phyloP scores from a whole-genome alignment of 768 basidiomycete species.

The Austroboletus eburneus region DNA sequence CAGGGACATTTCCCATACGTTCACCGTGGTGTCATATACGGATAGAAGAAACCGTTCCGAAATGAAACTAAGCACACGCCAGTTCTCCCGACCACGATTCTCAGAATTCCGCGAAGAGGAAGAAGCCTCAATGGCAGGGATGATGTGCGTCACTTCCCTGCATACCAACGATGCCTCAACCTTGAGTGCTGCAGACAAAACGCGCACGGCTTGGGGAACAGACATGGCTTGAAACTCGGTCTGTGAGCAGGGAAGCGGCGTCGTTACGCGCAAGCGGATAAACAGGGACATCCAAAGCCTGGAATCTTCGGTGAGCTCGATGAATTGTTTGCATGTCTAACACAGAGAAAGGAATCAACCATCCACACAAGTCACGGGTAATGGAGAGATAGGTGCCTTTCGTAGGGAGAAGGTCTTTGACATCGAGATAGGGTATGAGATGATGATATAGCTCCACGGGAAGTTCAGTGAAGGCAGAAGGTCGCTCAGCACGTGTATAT shows the following conservation, averaged over 20 bases:
- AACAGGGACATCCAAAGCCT: not conserved
- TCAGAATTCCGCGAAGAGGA: too few relatives aligned
- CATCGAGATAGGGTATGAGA: slow-evolving; percentile 10
- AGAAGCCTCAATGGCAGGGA: not conserved
- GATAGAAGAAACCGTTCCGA: not conserved
- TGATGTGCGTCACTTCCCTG: not conserved
- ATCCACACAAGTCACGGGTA: too few relatives aligned
- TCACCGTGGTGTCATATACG: not conserved
- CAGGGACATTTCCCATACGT: not conserved
- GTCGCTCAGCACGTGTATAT: not conserved
- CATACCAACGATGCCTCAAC: not conserved
- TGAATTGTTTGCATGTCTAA: not conserved
- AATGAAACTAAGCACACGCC: not conserved
- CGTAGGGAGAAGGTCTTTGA: too few relatives aligned
- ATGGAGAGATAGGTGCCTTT: too few relatives aligned
- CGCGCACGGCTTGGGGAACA: not conserved
- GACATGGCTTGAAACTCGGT: not conserved
- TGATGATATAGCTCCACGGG: slow-evolving; percentile 18
- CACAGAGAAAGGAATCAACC: too few relatives aligned
- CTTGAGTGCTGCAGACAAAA: not conserved
- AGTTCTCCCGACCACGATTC: not conserved
- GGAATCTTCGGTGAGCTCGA: not conserved
- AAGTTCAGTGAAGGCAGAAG: not conserved
- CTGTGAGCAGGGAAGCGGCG: not conserved
- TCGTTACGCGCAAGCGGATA: not conserved